Base-by-base conservation (phyloP, 2,329 filamentous ascomycete species). In the Sporothrix humicola region DNA sequence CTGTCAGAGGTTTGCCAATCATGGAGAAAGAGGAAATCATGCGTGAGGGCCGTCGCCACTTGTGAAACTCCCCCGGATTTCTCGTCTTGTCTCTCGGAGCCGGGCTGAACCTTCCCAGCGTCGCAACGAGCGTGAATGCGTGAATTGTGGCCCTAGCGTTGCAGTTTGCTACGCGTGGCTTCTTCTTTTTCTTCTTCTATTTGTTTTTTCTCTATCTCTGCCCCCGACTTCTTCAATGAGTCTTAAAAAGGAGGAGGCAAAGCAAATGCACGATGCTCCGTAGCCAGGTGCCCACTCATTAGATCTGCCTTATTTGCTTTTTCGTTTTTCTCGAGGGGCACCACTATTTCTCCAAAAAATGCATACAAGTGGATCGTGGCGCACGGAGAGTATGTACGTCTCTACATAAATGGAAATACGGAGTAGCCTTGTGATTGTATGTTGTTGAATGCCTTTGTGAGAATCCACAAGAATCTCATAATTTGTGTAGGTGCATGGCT, bases 21-120 rank as follows among this genome's bases (percentile, higher is more conserved):
- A 72, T 66, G 70, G 58, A 12, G 20, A 10, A 50, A 42, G 42
- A 37, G 58, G 23, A 20, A 37, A 44, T 58, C 31, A 48, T 50
- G 58, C 17, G 20, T 48, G 46, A 48, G 17, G 48, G 8, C 26
- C 15, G 20, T 48, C n/a, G 23, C 44, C 42, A 31, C 44, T 42
- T 15, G 58, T 72, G 61, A 72, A 72, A 72, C 59, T 48, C 50
- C 71, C 71, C 61, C 71, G 50, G 61, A 72, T 68, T 46, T 72
- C 48, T 50, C 59, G 23, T 20, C 46, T 10, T 50, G 46, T 52
- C 23, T 50, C 65, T 68, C 65, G 65, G 46, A 76, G 76, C 79
- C 80, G 79, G 78, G 82, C 82, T 83, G 81, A 81, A 78, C 80
- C 56, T 23, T 37, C 37, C 31, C 31, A 56, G 26, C 31, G 66